phyloP scores from a whole-genome alignment of 257 asterid genomes.

The Plectranthus barbatus region DNA sequence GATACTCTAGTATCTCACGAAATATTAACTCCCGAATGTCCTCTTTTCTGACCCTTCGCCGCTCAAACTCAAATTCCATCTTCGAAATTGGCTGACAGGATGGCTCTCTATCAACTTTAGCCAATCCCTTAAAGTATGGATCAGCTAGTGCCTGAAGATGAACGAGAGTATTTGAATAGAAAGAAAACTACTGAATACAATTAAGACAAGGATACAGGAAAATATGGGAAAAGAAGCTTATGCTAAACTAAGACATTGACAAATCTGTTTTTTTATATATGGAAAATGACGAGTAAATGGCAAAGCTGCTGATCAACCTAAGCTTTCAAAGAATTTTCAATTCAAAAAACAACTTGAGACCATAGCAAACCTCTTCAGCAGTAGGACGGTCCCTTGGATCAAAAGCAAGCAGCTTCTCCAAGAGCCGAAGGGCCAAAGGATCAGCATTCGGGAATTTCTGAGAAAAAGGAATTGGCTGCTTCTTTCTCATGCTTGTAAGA shows the following conservation, averaged over 20 bases:
- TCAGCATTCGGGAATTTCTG: conserved; percentile 82
- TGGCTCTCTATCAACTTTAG: conserved; percentile 75
- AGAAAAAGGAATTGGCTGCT: conserved; percentile 60
- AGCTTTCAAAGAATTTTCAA: not conserved
- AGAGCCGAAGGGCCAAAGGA: conserved; percentile 56
- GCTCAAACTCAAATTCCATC: conserved; percentile 86
- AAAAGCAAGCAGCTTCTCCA: conserved; percentile 75
- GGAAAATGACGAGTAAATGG: not conserved
- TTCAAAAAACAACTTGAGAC: not conserved
- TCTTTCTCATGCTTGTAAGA: conserved; percentile 82
- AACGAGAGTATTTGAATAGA: not conserved
- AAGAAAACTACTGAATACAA: conserved; percentile 1
- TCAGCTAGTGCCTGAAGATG: conserved; percentile 63
- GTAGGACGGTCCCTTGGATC: conserved; percentile 95
- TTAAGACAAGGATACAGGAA: not conserved
- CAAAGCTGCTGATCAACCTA: not conserved
- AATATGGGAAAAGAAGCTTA: not conserved
- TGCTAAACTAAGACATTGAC: not conserved
- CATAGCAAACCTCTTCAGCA: conserved; percentile 62
- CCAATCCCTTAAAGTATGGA: conserved; percentile 76
- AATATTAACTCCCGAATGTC: conserved; percentile 73
- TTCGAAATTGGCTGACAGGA: conserved; percentile 70
- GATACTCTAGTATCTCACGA: conserved; percentile 80
- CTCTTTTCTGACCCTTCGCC: conserved; percentile 76
- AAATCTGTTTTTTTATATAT: not conserved